Evolutionary conservation across 768 basidiomycete genomes (phyloP).

Genomic region (Lepiota brunneoincarnata): DNA sequence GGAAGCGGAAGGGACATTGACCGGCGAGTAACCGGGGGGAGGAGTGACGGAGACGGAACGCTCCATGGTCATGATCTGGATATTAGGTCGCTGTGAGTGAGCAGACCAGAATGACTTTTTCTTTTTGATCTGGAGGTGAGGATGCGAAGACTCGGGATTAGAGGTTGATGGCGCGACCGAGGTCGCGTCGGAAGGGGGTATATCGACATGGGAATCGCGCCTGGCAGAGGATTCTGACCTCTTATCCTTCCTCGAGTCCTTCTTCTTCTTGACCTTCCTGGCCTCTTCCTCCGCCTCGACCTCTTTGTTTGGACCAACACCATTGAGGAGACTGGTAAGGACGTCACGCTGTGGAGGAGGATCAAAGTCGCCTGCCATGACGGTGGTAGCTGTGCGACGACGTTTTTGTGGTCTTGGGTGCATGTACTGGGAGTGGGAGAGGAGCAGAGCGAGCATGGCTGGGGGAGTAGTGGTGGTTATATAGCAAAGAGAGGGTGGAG

Average conservation of each 20-base stretch:
- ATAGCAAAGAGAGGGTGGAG: constrained; percentile 35
- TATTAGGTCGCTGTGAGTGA: constrained; percentile 57
- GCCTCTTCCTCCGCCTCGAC: constrained; percentile 61
- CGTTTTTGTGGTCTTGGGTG: constrained; percentile 35
- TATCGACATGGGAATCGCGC: background rate
- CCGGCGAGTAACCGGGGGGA: constrained; percentile 51
- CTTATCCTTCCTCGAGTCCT: constrained; percentile 43
- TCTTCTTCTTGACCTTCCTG: constrained; percentile 52
- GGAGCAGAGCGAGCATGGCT: constrained; percentile 28
- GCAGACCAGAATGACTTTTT: constrained; percentile 50
- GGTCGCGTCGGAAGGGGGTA: background rate
- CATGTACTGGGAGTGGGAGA: constrained; percentile 27
- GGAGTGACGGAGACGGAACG: constrained; percentile 76
- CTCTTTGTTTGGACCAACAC: constrained; percentile 62
- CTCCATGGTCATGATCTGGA: constrained; percentile 67
- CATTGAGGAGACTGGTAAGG: constrained; percentile 76
- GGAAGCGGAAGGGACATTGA: constrained; percentile 50
- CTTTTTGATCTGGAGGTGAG: constrained; percentile 26
- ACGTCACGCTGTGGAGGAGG: constrained; percentile 65
- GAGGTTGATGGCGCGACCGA: constrained; percentile 6
- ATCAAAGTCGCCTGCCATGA: constrained; percentile 77
- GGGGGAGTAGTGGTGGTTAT: constrained; percentile 25
- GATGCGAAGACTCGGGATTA: background rate
- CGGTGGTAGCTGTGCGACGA: constrained; percentile 68
- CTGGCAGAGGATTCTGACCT: background rate